Base-by-base conservation (phyloP, 164 flowering plant genomes). In the Magnolia officinalis region DNA sequence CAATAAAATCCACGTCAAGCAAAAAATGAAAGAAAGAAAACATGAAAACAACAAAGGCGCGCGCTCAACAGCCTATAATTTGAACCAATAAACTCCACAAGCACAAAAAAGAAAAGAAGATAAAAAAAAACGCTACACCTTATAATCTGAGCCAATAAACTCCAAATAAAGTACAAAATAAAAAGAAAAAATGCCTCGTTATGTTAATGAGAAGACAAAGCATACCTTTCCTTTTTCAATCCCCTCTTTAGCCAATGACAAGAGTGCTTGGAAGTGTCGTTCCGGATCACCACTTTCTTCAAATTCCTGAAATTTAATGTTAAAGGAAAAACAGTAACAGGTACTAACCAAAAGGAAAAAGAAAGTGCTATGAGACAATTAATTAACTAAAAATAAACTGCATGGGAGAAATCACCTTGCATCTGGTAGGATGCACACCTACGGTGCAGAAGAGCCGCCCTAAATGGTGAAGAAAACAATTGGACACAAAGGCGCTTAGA, bases 351-450 rank as follows among this genome's bases (percentile, higher is more conserved):
- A 55, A 55, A 3, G 10, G 61, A 55, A 16, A 55, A 55, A 55
- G 0, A 55, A 11, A 55, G 61, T 29, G 29, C 76, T n/a, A 72
- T 16, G 59, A 14, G 8, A 68, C 16, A 18, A 24, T 55, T n/a
- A 18, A 24, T 55, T n/a, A 70, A 45, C 37, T 55, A 31, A 4
- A 58, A 67, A 21, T 45, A 50, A 37, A 23, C 37, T 65, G 70
- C 68, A 72, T 50, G 13, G 18, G 6, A 68, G 59, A 26, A 50
- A 19, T 16, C 51, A 95, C 98, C 78, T 88, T 90, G 90, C 98
- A 93, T 85, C 98, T 87, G 20, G 99, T 96, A 50, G 99, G 99
- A 79, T 96, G 99, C 78, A 96, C 99, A 14, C 98, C 99, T 70
- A 96, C 97, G 0, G 99, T 96, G 73, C 99, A 96, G 76, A 92